Base-by-base conservation (phyloP, 768 basidiomycete species). In the Lentinula boryana region DNA sequence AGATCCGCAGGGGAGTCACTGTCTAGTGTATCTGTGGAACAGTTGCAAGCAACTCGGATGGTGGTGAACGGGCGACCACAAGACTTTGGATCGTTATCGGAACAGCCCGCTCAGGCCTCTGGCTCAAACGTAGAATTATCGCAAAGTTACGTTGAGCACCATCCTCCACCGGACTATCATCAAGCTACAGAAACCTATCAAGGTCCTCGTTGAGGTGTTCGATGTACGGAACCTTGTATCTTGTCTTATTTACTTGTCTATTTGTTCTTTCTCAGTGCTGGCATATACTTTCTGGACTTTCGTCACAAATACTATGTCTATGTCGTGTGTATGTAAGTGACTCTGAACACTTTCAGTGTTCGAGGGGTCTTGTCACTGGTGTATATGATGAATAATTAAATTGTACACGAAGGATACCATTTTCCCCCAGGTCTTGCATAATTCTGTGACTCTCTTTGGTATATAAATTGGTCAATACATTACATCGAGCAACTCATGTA, bases 61-160 rank as follows among this genome's bases (percentile, higher is more conserved):
- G 65, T 65, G 18, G 65, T 66, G 10, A 59, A 64, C 1, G 66
- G 67, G 35, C 38, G 67, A 60, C 56, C 58, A 10, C 67, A 68
- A 58, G 67, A 68, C 36, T 68, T 65, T 53, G 67, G 67, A 1
- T 36, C 64, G 16, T 31, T 62, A 21, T 41, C 31, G 9, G 54
- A 50, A n/a, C 44, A 41, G 10, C 16, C 43, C 27, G 13, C 13
- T 12, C n/a, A n/a, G n/a, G 57, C 44, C 18, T 58, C 60, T 15
- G 60, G 60, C 13, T 60, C 59, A 7, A 58, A 18, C 18, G 48
- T 40, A 32, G 41, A 16, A 18, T 15, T 32, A 16, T 35, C 57
- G 5, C 44, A 48, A 4, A 58, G 23, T 4, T 48, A 58, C 21
- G 36, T 31, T n/a, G 57, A 58, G n/a, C 54, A 56, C 27, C 60